Percentiles rank a stretch among this genome's conserved stretches.
phyloP scores from a whole-genome alignment of 371 early-diverging fungal genomes.

The Umbelopsis sp. region DNA sequence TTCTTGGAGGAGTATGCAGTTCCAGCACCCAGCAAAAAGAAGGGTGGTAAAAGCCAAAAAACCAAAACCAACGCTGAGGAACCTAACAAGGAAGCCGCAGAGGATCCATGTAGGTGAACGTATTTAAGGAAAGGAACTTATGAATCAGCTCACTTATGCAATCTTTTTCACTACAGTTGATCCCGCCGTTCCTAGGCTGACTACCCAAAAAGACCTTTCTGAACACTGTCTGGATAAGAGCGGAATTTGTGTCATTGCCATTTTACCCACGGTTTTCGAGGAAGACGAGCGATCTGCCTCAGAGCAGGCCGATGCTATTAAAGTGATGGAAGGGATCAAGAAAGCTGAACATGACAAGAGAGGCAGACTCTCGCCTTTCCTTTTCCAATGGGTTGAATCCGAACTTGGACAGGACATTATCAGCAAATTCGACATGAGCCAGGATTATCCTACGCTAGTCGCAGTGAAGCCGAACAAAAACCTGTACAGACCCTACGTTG shows the following conservation, averaged over 20 bases:
- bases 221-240: slow-evolving; percentile 47
- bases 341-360: slow-evolving; percentile 38
- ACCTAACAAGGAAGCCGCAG: slow-evolving; percentile 23
- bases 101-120: slow-evolving; percentile 14
- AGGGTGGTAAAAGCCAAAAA: slow-evolving; percentile 27
- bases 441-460: slow-evolving; percentile 72
- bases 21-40: slow-evolving; percentile 30
- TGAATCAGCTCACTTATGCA: not conserved
- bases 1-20: slow-evolving; percentile 64
- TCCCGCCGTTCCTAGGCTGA: slow-evolving; percentile 49
- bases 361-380: slow-evolving; percentile 35
- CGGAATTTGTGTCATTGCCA: slow-evolving; percentile 63
- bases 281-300: slow-evolving; percentile 46
- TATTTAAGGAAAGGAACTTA: not conserved
- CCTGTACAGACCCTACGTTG: slow-evolving; percentile 70
- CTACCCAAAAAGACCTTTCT: slow-evolving; percentile 53
- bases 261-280: slow-evolving; percentile 66
- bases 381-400: slow-evolving; percentile 73
- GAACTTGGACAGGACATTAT: slow-evolving; percentile 57
- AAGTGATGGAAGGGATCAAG: slow-evolving; percentile 54
- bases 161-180: slow-evolving; percentile 38
- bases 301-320: slow-evolving; percentile 51
- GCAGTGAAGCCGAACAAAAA: slow-evolving; percentile 68
- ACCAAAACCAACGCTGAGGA: slow-evolving; percentile 25
- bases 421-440: slow-evolving; percentile 66